phyloP scores from a whole-genome alignment of 2,329 filamentous ascomycete species.

The Emmonsia crescens region DNA sequence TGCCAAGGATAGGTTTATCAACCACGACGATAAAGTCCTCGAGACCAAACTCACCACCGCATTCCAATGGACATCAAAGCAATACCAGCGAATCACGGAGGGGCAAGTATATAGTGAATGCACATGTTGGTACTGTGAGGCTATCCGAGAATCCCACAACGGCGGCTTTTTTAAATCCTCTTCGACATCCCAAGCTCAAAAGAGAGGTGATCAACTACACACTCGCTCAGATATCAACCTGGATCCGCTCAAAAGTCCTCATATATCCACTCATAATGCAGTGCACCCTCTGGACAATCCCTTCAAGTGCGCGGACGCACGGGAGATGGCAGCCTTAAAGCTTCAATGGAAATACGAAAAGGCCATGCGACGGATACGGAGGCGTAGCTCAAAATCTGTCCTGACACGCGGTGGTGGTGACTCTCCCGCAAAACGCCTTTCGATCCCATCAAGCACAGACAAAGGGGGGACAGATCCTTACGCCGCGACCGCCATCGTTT shows the following conservation, averaged over 20 bases:
- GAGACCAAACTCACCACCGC: slow-evolving; percentile 51
- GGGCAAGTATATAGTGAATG: slow-evolving; percentile 63
- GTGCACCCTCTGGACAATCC: slow-evolving; percentile 31
- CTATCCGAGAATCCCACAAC: slow-evolving; percentile 48
- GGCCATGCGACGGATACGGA: slow-evolving; percentile 23
- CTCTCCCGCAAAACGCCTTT: neutral
- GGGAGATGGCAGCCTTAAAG: slow-evolving; percentile 10
- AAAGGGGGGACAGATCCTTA: neutral
- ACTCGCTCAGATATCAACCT: slow-evolving; percentile 34
- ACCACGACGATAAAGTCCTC: slow-evolving; percentile 77
- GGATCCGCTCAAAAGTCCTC: slow-evolving; percentile 47
- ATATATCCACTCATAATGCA: slow-evolving; percentile 65
- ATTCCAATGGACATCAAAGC: slow-evolving; percentile 63
- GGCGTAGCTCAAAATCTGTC: slow-evolving; percentile 12
- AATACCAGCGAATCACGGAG: slow-evolving; percentile 54
- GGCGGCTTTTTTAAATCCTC: slow-evolving; percentile 29
- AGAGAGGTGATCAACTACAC: slow-evolving; percentile 38
- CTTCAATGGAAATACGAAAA: slow-evolving; percentile 8
- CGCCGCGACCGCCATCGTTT: slow-evolving; percentile 25
- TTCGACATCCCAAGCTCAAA: slow-evolving; percentile 43
- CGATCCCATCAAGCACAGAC: neutral
- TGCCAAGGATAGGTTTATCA: slow-evolving; percentile 49
- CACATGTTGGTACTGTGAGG: slow-evolving; percentile 77
- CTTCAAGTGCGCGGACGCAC: neutral
- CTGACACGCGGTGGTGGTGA: neutral